phyloP scores from a whole-genome alignment of 2,329 filamentous ascomycete species.

The Aspergillus phoenicis region DNA sequence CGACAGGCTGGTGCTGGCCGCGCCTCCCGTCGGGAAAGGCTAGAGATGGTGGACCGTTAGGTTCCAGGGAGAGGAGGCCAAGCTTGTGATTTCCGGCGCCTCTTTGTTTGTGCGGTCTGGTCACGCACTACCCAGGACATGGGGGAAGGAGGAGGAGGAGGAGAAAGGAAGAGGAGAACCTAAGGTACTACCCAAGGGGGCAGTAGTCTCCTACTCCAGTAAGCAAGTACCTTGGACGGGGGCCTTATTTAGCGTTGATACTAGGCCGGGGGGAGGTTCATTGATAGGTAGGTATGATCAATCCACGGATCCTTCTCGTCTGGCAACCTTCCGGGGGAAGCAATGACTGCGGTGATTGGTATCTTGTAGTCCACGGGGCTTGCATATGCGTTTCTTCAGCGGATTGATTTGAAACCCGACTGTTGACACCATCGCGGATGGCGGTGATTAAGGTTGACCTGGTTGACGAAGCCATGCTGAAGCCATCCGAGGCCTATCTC shows the following conservation, averaged over 20 bases:
- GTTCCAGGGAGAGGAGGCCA: not conserved
- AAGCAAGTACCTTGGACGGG: not conserved
- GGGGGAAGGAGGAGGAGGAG: no score
- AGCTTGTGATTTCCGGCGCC: conserved; percentile 1
- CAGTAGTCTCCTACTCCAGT: not conserved
- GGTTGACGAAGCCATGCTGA: not conserved
- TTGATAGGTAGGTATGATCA: conserved; percentile 4
- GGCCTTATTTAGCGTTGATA: not conserved
- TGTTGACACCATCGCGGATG: not conserved
- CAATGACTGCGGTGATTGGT: not conserved
- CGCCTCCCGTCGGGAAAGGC: conserved; percentile 12
- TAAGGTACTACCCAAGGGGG: conserved; percentile 1
- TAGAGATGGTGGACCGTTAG: conserved; percentile 12
- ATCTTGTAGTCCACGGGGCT: not conserved
- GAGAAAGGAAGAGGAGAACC: not conserved
- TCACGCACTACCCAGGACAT: not conserved
- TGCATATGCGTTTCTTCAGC: not conserved
- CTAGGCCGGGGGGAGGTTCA: not conserved
- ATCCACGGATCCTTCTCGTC: not conserved
- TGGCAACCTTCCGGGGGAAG: not conserved
- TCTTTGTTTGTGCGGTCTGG: not conserved
- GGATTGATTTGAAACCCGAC: not conserved
- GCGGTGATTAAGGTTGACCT: not conserved
- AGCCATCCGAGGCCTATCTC: no score
- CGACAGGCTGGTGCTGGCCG: conserved; percentile 23